Evolutionary conservation across 2,329 filamentous ascomycete genomes (phyloP).

Genomic region (Colletotrichum orchidophilum): DNA sequence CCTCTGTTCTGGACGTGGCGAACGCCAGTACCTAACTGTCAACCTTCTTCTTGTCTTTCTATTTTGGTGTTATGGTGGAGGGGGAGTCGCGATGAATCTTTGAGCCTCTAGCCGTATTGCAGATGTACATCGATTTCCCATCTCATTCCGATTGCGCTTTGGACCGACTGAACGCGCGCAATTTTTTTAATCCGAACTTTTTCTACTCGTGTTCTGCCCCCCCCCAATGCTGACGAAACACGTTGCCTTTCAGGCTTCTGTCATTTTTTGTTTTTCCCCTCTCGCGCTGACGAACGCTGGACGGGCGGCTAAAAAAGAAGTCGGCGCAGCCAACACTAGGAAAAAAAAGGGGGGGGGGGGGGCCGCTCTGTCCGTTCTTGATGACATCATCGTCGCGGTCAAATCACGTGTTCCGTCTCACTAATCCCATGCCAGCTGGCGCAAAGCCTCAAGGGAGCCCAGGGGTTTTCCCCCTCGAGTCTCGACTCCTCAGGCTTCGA

Average conservation of each 20-base stretch:
- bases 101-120: not conserved
- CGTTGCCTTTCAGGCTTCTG: conserved; percentile 1
- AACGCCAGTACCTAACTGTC: not conserved
- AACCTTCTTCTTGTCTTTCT: not conserved
- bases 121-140: not conserved
- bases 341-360: not conserved
- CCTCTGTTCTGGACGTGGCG: not conserved
- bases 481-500: not conserved
- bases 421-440: not conserved
- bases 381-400: not conserved
- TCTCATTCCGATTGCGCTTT: not conserved
- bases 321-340: not conserved
- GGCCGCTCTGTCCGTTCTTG: not conserved
- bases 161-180: not conserved
- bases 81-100: not conserved
- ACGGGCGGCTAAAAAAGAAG: not conserved
- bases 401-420: not conserved
- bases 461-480: not conserved
- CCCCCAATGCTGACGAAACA: not conserved
- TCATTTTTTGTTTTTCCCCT: not conserved
- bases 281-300: not conserved
- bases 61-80: not conserved
- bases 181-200: conserved; percentile 8
- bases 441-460: not conserved
- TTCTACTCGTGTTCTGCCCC: not conserved